Evolutionary conservation across 2,329 filamentous ascomycete genomes (phyloP).

Genomic region (Eutypella sp.): DNA sequence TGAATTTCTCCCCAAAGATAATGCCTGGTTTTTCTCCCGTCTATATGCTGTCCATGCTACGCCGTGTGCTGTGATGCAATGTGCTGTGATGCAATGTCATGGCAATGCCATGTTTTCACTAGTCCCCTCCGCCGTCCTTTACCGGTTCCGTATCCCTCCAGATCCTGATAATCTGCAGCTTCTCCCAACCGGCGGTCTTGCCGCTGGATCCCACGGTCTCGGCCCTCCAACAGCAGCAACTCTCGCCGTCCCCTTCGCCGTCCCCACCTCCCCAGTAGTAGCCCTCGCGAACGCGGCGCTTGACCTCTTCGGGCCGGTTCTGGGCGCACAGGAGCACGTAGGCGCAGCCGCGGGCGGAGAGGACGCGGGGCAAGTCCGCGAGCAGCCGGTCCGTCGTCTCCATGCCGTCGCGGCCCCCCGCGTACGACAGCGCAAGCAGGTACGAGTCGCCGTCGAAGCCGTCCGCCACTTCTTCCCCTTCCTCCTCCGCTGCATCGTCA

Average conservation of each 20-base stretch:
- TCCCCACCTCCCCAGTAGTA: neutral
- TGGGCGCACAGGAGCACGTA: constrained; percentile 88
- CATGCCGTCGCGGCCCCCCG: constrained; percentile 88
- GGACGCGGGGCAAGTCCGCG: constrained; percentile 57
- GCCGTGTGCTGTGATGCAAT: too few relatives aligned
- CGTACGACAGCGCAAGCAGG: constrained; percentile 80
- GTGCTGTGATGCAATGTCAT: too few relatives aligned
- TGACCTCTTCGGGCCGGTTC: constrained; percentile 77
- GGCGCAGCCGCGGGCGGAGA: constrained; percentile 68
- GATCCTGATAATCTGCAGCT: constrained; percentile 80
- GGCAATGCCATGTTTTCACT: too few relatives aligned
- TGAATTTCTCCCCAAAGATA: too few relatives aligned
- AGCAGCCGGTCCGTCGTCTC: constrained; percentile 82
- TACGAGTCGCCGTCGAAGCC: constrained; percentile 75
- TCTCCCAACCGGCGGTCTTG: constrained; percentile 90
- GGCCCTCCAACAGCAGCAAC: constrained; percentile 61
- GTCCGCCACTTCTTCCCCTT: constrained; percentile 21
- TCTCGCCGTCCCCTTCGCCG: neutral
- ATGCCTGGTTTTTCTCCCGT: too few relatives aligned
- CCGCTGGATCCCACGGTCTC: constrained; percentile 79
- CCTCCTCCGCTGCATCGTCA: constrained; percentile 17
- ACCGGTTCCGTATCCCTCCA: constrained; percentile 59
- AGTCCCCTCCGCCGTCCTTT: too few relatives aligned
- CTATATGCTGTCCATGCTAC: too few relatives aligned
- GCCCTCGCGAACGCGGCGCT: constrained; percentile 46